These are phyloP conservation scores for Ambrosiella xylebori DNA, from an alignment of 2,329 filamentous ascomycete species.

Conservation along the genomic window DNA sequence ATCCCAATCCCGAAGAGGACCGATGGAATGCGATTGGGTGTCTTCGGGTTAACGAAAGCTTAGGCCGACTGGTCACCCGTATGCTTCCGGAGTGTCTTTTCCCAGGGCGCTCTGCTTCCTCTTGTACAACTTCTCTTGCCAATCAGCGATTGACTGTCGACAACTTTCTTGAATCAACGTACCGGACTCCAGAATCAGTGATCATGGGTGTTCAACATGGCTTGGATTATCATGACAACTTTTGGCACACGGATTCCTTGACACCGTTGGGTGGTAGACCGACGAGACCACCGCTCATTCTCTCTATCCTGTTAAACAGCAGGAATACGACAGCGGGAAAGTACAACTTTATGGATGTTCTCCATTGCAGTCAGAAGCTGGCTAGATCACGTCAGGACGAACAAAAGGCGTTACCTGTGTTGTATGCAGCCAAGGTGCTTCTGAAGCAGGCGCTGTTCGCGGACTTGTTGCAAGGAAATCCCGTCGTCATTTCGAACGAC, in stretches of 20 bases:
- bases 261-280: constrained; percentile 18
- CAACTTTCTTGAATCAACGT: constrained; percentile 31
- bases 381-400: constrained; percentile 32
- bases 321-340: constrained; percentile 31
- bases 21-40: constrained; percentile 10
- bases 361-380: constrained; percentile 32
- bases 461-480: constrained; percentile 32
- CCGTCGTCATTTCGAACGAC: constrained; percentile 23
- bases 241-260: constrained; percentile 28
- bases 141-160: constrained; percentile 28
- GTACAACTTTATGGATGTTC: constrained; percentile 35
- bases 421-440: constrained; percentile 37
- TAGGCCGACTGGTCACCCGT: constrained; percentile 4
- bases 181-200: constrained; percentile 25
- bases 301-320: constrained; percentile 33
- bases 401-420: constrained; percentile 29
- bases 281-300: constrained; percentile 29
- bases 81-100: constrained; percentile 4
- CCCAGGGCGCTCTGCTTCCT: neutral
- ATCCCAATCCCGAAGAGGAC: neutral
- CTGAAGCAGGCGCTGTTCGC: constrained; percentile 37
- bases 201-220: constrained; percentile 26
- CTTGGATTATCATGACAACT: constrained; percentile 37
- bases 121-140: neutral
- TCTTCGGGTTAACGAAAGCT: constrained; percentile 6